Evolutionary conservation across 75 land plant genomes (phyloP), one percentile per base, ranked within the genome.

Genomic region (Picea sitchensis): DNA sequence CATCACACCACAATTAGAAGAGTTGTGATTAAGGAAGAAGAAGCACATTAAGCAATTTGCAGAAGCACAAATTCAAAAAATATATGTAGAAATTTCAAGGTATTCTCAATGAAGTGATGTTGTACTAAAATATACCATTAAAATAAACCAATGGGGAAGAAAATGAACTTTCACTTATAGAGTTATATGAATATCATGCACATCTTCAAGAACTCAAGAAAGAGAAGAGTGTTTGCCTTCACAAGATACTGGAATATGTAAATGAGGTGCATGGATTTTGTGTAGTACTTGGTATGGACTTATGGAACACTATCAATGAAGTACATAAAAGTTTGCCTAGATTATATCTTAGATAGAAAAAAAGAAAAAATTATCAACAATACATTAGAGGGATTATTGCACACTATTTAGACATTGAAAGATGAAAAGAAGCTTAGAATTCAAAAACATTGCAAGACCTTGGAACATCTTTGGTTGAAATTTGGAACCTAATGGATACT

Each of bases 401-500:
- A 74, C 44, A 73, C 81, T 31, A 85, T 90, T 34, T 75, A 75
- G 23, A 64, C 81, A 34, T 77, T 92, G 77, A 82, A 79, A 78
- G 64, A 63, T 9, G 90, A 88, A 77, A 92, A 86, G 75, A 84
- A 79, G 75, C 14, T 44, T 54, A 77, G 94, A 11, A 74, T 86
- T 73, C 77, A 79, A 61, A 86, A 93, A 93, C 26, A 26, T 60
- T 93, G 75, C 90, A 93, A 88, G 89, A 82, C 63, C 85, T 91
- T 69, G 96, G 89, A 5, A 80, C 82, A 15, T 82, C 82, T 23
- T 82, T 93, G 44, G 75, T 88, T 20, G 90, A 90, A 38, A 80
- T 93, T 58, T 93, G 96, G 96, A 81, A 88, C 34, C 87, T 91
- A 23, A 80, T 93, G 92, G 91, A 93, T 36, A 88, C 84, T 5